Percentiles rank a stretch among this genome's conserved stretches.
These are phyloP conservation scores for Fraxinus platypoda DNA, from an alignment of 305 asterid species.

Conservation along the genomic window DNA sequence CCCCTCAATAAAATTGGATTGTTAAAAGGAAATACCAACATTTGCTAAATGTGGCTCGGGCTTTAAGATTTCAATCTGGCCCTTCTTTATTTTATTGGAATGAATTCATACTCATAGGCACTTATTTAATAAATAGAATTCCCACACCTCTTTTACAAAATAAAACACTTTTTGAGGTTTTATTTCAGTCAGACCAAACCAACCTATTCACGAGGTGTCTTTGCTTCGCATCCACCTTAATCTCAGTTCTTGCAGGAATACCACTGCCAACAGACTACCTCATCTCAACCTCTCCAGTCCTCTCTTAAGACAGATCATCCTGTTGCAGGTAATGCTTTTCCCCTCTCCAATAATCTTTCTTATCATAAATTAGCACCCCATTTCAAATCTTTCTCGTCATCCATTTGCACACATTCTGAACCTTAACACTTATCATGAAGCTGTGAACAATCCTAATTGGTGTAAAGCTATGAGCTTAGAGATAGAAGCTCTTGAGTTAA, in stretches of 20 bases:
- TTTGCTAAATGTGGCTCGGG: no score
- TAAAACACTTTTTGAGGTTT: no score
- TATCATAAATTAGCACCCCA: neutral
- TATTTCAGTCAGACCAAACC: no score
- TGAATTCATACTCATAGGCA: no score
- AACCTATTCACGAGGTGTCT: no score
- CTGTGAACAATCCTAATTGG: neutral
- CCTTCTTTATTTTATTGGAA: no score
- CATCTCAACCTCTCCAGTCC: neutral
- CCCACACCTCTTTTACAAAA: no score
- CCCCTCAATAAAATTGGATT: no score
- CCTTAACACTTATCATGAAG: neutral
- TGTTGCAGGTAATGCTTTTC: neutral
- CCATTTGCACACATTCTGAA: neutral
- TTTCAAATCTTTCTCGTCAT: neutral
- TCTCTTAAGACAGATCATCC: neutral
- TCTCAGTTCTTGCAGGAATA: neutral
- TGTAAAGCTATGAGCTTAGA: neutral
- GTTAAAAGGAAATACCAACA: no score
- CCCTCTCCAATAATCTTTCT: neutral
- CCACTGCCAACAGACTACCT: neutral
- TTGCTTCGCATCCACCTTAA: no score
- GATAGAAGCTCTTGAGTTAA: neutral
- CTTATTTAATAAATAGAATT: no score
- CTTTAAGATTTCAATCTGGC: no score